Percentiles rank a stretch among this genome's conserved stretches.
Evolutionary conservation across 1,284 basidiomycete species (phyloP).

Genomic region (Hypsizygus ulmarius): DNA sequence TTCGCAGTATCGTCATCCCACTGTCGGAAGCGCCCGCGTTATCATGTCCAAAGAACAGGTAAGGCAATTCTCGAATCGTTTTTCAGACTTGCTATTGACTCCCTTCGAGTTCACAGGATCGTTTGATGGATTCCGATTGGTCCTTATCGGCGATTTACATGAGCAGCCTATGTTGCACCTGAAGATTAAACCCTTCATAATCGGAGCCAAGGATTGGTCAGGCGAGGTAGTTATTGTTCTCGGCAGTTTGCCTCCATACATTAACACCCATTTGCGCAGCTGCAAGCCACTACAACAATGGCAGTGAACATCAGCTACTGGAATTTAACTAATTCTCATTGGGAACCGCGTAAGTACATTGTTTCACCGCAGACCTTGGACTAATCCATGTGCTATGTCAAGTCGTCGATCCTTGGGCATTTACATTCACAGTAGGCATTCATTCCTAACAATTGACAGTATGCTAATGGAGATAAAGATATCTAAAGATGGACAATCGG

Average conservation of each 20-base stretch:
- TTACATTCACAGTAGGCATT: conserved; percentile 65
- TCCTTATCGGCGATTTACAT: conserved; percentile 93
- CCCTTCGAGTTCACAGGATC: conserved; percentile 69
- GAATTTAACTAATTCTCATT: conserved; percentile 97
- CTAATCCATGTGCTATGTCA: conserved; percentile 7
- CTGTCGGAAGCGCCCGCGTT: conserved; percentile 56
- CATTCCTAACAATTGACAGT: conserved; percentile 3
- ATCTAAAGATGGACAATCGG: conserved; percentile 48
- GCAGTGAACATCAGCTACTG: conserved; percentile 90
- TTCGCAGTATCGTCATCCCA: conserved; percentile 26
- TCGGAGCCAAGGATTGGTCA: conserved; percentile 92
- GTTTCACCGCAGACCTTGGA: conserved; percentile 3
- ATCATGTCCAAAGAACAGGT: conserved; percentile 83
- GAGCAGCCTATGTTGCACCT: conserved; percentile 95
- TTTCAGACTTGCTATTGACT: not conserved
- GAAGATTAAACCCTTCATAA: conserved; percentile 81
- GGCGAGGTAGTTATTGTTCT: conserved; percentile 58
- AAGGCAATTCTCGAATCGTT: conserved; percentile 5
- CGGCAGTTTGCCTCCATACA: not conserved
- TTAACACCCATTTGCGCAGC: conserved; percentile 39
- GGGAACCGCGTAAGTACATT: conserved; percentile 81
- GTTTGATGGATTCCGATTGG: conserved; percentile 89
- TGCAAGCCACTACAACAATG: conserved; percentile 80
- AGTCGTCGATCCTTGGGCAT: conserved; percentile 97
- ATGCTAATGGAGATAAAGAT: conserved; percentile 37